Evolutionary conservation across 208 protist genomes (phyloP).

Genomic region (Leishmania amazonensis): DNA sequence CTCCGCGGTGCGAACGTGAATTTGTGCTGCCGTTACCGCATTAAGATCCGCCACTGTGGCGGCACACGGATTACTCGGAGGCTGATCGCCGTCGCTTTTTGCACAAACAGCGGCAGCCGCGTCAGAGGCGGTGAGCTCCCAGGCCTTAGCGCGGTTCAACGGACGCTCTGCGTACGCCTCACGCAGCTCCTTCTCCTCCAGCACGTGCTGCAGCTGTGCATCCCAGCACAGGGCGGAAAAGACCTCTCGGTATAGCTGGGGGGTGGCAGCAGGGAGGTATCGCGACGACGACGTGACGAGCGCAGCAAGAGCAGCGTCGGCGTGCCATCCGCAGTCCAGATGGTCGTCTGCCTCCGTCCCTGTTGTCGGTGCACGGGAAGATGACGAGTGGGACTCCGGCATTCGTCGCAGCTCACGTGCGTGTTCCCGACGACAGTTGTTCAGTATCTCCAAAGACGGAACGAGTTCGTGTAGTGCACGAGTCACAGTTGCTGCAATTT

Average conservation of each 20-base stretch:
- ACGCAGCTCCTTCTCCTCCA: conserved; percentile 15
- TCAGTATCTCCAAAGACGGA: conserved; percentile 42
- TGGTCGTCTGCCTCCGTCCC: not conserved
- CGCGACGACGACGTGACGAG: not conserved
- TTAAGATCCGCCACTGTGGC: conserved; percentile 1
- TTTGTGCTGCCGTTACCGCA: conserved; percentile 17
- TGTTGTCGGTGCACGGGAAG: not conserved
- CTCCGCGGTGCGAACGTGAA: conserved; percentile 14
- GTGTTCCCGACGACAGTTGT: conserved; percentile 22
- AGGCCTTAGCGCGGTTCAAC: conserved; percentile 21
- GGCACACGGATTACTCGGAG: not conserved
- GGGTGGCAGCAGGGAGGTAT: not conserved
- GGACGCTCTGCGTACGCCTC: conserved; percentile 16
- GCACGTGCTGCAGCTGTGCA: conserved; percentile 8
- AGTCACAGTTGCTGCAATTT: not conserved
- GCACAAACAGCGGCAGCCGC: not conserved
- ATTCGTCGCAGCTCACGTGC: not conserved
- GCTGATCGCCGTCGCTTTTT: not conserved
- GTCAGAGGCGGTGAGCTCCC: conserved; percentile 12
- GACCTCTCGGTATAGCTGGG: conserved; percentile 17
- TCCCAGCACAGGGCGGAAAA: conserved; percentile 33
- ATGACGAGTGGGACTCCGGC: not conserved
- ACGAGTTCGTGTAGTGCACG: conserved; percentile 2
- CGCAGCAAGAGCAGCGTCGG: not conserved
- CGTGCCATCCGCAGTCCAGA: not conserved